Conservation (phyloP, 257 asterid genomes). For the Jasminum sambac region DNA sequence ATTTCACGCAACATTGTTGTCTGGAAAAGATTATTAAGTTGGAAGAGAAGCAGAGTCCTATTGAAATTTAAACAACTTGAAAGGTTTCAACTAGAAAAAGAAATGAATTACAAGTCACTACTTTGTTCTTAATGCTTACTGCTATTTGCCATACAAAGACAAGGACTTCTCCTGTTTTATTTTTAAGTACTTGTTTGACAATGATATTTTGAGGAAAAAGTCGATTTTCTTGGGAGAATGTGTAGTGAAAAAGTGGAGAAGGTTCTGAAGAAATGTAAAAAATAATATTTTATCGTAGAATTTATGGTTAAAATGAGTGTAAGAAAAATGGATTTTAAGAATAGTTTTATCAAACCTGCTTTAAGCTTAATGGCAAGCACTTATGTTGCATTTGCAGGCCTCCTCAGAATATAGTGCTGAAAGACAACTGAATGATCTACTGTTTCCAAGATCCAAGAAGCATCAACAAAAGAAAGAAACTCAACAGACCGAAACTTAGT, state of each 20-base stretch:
- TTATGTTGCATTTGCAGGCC: slow-evolving; percentile 54
- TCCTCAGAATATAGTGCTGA: slow-evolving; percentile 92
- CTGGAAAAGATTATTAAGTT: background rate
- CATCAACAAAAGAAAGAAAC: slow-evolving; percentile 70
- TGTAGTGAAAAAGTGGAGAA: no score
- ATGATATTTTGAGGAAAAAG: no score
- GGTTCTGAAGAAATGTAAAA: no score
- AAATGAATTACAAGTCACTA: background rate
- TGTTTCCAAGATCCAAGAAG: slow-evolving; percentile 75
- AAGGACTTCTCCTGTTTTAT: background rate
- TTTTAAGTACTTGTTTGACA: no score
- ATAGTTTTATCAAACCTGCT: no score
- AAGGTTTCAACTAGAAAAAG: background rate
- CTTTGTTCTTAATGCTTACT: background rate
- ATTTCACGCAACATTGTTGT: background rate
- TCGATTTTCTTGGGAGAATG: no score
- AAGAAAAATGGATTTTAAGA: no score
- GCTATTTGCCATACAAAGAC: background rate
- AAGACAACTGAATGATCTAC: slow-evolving; percentile 70
- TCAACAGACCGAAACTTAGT: slow-evolving; percentile 68
- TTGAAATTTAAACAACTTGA: background rate
- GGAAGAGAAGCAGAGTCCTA: background rate
- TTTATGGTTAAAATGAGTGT: no score
- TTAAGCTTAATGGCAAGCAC: no score
- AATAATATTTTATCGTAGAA: no score